Base-by-base conservation (phyloP, 2,329 filamentous ascomycete species). In the Coniochaeta sp. region DNA sequence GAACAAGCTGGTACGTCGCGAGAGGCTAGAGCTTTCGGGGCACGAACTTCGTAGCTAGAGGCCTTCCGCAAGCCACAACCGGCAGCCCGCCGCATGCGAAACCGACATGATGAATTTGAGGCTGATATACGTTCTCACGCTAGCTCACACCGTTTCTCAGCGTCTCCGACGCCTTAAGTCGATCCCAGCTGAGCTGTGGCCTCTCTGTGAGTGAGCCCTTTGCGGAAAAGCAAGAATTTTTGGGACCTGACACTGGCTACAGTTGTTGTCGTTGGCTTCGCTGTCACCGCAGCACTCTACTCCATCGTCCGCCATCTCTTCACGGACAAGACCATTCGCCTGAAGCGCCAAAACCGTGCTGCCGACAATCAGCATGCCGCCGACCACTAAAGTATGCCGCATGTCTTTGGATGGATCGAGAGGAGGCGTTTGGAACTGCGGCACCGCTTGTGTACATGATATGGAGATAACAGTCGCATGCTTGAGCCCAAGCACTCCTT, bases 81-180 rank as follows among this genome's bases (percentile, higher is more conserved):
- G 5, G 17, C 38, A 40, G n/a, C 22, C 17, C 7, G 26, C 42
- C 22, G 26, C 30, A 34, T 36, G 54, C 19, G 28, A 34, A 36
- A n/a, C 24, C 22, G 34, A 50, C 3, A 50, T 44, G 5, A 22
- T 10, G 28, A 30, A 28, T 38, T 44, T 10, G 26, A 42, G 32
- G 42, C 55, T 65, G 66, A 67, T 66, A 66, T 57, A 67, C 63
- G 3, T n/a, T 40, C 54, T 61, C 57, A 63, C 60, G 65, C 66
- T 69, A 99, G 95, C 91, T 74, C 95, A 98, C 81, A 97, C 93
- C 71, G 87, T 98, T 77, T 96, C 93, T 67, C 95, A 98, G 82
- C 91, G 93, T 75, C 83, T 99, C 71, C 90, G 93, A 75, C 89
- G 87, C 74, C 83, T 97, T 72, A 93, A 89, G 84, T 87, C 88